Conservation (phyloP, 139 green algal species). For the Zygnema circumcarinatum region DNA sequence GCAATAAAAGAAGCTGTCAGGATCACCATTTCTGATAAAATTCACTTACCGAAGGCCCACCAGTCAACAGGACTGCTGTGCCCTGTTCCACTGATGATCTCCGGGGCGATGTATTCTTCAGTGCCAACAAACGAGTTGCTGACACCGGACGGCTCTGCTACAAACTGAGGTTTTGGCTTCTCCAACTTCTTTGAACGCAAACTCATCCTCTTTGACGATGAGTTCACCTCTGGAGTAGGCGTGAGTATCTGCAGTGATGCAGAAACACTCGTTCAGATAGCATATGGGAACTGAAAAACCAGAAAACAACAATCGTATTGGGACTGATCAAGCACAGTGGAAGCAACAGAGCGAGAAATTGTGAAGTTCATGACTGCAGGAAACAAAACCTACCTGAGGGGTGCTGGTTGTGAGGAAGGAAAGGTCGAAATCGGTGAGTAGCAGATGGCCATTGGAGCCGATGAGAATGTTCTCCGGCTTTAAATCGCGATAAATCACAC, state of each 20-base stretch:
- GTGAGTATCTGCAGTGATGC: too few relatives aligned
- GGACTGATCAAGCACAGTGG: too few relatives aligned
- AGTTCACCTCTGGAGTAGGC: too few relatives aligned
- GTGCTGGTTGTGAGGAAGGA: neutral
- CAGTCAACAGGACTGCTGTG: conserved; percentile 12
- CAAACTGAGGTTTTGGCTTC: neutral
- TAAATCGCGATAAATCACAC: conserved; percentile 94
- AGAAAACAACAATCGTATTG: too few relatives aligned
- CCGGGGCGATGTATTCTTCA: conserved; percentile 83
- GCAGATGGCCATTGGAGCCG: neutral
- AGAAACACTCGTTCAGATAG: too few relatives aligned
- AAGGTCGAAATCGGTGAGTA: neutral
- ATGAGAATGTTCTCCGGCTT: conserved; percentile 83
- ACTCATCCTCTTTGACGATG: neutral
- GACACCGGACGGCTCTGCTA: conserved; percentile 79
- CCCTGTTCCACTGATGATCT: conserved; percentile 23
- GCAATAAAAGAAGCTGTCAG: neutral
- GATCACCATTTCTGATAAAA: neutral
- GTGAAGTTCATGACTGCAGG: too few relatives aligned
- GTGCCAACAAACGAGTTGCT: conserved; percentile 93
- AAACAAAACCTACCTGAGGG: neutral
- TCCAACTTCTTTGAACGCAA: neutral
- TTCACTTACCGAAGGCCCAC: conserved; percentile 25
- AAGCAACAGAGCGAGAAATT: too few relatives aligned
- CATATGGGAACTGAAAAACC: too few relatives aligned